These are phyloP conservation scores for Colletotrichum costaricense DNA, from an alignment of 2,329 filamentous ascomycete species.

Conservation along the genomic window DNA sequence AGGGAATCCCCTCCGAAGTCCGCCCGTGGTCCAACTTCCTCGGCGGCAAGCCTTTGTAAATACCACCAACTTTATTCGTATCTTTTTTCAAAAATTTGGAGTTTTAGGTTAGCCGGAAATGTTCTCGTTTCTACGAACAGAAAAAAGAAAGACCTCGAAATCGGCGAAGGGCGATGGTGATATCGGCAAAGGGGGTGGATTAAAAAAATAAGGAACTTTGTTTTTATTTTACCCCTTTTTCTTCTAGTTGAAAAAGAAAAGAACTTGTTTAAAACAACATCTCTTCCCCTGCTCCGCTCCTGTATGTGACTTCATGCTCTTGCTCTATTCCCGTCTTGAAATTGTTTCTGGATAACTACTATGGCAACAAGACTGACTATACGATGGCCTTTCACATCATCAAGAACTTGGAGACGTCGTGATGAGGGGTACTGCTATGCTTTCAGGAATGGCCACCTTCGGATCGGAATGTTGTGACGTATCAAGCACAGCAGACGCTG, in stretches of 20 bases:
- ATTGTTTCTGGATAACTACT: not conserved
- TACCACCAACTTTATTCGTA: not conserved
- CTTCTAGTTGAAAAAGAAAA: not conserved
- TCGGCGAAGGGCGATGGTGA: slow-evolving; percentile 4
- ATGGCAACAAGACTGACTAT: not conserved
- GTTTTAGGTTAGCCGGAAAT: slow-evolving; percentile 19
- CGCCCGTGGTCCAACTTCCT: slow-evolving; percentile 96
- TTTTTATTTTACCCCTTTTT: not conserved
- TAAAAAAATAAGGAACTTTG: not conserved
- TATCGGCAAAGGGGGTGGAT: not conserved
- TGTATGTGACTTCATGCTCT: not conserved
- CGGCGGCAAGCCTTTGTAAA: slow-evolving; percentile 83
- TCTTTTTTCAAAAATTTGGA: not conserved
- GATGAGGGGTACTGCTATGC: too few species aligned
- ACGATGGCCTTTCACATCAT: too few species aligned
- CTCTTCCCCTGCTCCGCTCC: not conserved
- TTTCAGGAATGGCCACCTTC: too few species aligned
- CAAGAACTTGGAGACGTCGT: too few species aligned
- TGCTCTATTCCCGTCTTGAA: not conserved
- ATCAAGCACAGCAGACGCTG: too few species aligned
- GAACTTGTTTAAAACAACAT: not conserved
- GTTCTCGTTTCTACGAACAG: not conserved
- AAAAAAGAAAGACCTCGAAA: slow-evolving; percentile 5
- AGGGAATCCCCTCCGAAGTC: slow-evolving; percentile 92
- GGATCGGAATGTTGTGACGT: too few species aligned